Base-by-base conservation (phyloP, 192 early-diverging fungal genomes). In the Backusella circina region DNA sequence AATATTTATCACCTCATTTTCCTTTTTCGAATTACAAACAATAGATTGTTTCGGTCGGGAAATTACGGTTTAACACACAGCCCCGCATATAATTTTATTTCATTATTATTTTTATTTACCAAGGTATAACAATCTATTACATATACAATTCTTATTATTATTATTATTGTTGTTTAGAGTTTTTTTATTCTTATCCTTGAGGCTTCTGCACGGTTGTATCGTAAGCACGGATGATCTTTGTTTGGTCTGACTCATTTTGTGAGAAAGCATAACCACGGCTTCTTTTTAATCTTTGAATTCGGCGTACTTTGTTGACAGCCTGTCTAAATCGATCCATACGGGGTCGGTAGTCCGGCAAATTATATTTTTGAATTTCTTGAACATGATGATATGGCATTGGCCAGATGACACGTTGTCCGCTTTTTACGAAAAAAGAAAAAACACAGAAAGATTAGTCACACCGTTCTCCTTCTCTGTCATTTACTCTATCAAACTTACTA, bases 301-400 rank as follows among this genome's bases (percentile, higher is more conserved):
- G 85, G 16, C 94, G 88, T 9, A 97, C 97, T 87, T 99, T 99
- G 85, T 97, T 91, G 21, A 99, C 97, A 10, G 96, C 96, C 83
- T 99, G 96, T 76, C 94, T 89, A 93, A 99, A 99, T 76, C 94
- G 90, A 83, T 98, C 96, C 95, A 97, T 95, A 54, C 98, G 88
- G 44, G 98, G 98, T 37, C 97, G 89, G 77, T 96, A 97, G 77
- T 99, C 98, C 30, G 96, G 98, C 71, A 99, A 95, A 84, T 98
- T 98, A 90, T 95, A 97, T 84, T 97, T 97, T 83, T 98, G 94
- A 70, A 99, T 99, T 85, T 99, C 98, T 85, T 98, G 97, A 50
- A 98, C 93, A 77, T 96, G 94, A 78, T 99, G 98, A 83, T 98
- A 98, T 16, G 93, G 87, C 73, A 90, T 78, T 31, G 96, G 89